Conservation (phyloP, 768 basidiomycete genomes). For the Trametes elegans region DNA sequence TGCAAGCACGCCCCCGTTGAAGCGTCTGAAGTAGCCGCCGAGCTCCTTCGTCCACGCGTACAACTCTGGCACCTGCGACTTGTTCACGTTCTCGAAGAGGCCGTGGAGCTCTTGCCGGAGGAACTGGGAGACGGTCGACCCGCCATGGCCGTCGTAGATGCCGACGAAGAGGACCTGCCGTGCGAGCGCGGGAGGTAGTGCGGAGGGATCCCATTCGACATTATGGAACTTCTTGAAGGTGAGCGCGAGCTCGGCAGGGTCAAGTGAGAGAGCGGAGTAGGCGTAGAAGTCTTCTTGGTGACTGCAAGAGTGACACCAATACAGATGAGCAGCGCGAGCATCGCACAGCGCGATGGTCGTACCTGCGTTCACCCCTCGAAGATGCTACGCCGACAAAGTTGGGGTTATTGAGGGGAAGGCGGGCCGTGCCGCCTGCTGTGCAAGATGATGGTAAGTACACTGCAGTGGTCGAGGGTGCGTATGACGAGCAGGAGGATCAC, state of each 20-base stretch:
- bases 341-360: constrained; percentile 21
- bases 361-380: constrained; percentile 77
- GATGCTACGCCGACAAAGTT: constrained; percentile 76
- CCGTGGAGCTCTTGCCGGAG: constrained; percentile 83
- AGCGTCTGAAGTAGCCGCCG: constrained; percentile 91
- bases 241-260: constrained; percentile 68
- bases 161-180: constrained; percentile 84
- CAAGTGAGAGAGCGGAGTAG: constrained; percentile 70
- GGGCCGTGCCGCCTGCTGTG: constrained; percentile 53
- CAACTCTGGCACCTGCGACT: constrained; percentile 69
- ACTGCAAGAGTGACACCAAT: constrained; percentile 37
- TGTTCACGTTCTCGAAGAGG: constrained; percentile 76
- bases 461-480: background rate
- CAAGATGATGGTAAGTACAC: constrained; percentile 14
- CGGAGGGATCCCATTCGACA: constrained; percentile 70
- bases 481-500: constrained; percentile 34
- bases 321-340: no score
- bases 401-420: constrained; percentile 71
- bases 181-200: constrained; percentile 52
- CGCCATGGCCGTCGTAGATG: constrained; percentile 93
- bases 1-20: constrained; percentile 72
- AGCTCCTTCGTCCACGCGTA: constrained; percentile 74
- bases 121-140: constrained; percentile 85
- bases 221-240: constrained; percentile 61
- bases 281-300: constrained; percentile 89